phyloP scores from a whole-genome alignment of 306 rosid species.

The Astragalus glycyphyllos region DNA sequence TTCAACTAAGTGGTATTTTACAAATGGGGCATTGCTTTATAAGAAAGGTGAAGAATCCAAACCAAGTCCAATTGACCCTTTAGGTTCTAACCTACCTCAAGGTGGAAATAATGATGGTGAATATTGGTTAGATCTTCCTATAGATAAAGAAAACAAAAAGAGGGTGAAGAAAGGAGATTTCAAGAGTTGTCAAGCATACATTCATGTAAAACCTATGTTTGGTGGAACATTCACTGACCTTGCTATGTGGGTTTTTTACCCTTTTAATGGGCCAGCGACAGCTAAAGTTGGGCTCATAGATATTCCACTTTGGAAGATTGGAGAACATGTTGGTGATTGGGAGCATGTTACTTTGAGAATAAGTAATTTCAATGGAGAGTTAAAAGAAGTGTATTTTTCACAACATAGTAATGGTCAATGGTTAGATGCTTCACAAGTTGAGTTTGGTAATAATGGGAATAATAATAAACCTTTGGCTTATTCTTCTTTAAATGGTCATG shows the following conservation, averaged over 20 bases:
- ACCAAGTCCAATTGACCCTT: background rate
- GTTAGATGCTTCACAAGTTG: constrained; percentile 40
- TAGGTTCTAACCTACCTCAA: background rate
- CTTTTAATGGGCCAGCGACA: constrained; percentile 47
- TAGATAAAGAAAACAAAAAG: constrained; percentile 36
- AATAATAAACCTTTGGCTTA: constrained; percentile 39
- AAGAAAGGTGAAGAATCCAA: constrained; percentile 45
- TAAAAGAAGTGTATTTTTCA: constrained; percentile 39
- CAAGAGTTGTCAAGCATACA: constrained; percentile 36
- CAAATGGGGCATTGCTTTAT: constrained; percentile 48
- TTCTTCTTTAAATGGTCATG: constrained; percentile 50
- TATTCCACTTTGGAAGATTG: constrained; percentile 40
- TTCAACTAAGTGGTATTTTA: constrained; percentile 42
- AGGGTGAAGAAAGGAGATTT: constrained; percentile 44
- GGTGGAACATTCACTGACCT: constrained; percentile 49
- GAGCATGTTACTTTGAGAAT: constrained; percentile 46
- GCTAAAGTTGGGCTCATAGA: constrained; percentile 41
- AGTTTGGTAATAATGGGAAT: constrained; percentile 34
- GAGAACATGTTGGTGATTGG: constrained; percentile 49
- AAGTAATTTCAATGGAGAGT: constrained; percentile 46
- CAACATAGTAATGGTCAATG: constrained; percentile 49
- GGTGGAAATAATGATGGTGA: background rate
- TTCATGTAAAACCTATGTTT: constrained; percentile 50
- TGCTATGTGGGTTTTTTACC: constrained; percentile 47
- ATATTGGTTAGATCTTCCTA: constrained; percentile 37